Evolutionary conservation across 352 stramenopile genomes (phyloP).

Genomic region (Phytopythium montanum): DNA sequence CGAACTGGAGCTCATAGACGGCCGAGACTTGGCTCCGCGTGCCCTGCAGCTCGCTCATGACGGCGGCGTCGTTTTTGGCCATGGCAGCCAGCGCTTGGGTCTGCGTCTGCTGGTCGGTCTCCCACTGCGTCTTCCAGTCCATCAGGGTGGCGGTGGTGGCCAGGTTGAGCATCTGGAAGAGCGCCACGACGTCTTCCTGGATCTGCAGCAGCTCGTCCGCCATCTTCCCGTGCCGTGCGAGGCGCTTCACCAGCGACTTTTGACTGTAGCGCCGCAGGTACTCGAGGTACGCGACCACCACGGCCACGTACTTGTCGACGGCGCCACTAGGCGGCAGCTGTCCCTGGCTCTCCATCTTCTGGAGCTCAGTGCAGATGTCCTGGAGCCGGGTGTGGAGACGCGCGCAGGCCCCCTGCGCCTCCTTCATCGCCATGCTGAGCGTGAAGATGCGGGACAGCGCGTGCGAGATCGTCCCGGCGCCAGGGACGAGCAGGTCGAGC

Average conservation of each 20-base stretch:
- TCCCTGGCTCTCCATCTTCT: constrained; percentile 7
- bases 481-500: constrained; percentile 10
- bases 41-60: neutral
- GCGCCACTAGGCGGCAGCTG: constrained; percentile 2
- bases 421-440: constrained; percentile 14
- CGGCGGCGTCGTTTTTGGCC: neutral
- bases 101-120: neutral
- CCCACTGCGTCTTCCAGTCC: constrained; percentile 8
- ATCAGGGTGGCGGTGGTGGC: constrained; percentile 5
- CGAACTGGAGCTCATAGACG: neutral
- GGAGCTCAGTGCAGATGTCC: constrained; percentile 1
- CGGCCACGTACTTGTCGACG: constrained; percentile 5
- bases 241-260: neutral
- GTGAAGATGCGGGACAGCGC: constrained; percentile 4
- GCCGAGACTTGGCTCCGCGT: neutral
- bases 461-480: constrained; percentile 1
- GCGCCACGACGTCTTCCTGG: constrained; percentile 16
- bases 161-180: constrained; percentile 13
- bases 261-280: neutral
- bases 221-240: neutral
- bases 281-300: neutral
- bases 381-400: constrained; percentile 10
- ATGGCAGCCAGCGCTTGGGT: neutral
- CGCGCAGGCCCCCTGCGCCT: constrained; percentile 10
- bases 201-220: constrained; percentile 12